Percentiles rank a stretch among this genome's conserved stretches.
phyloP scores from a whole-genome alignment of 2,329 filamentous ascomycete genomes.

The Paecilomyces niveus region DNA sequence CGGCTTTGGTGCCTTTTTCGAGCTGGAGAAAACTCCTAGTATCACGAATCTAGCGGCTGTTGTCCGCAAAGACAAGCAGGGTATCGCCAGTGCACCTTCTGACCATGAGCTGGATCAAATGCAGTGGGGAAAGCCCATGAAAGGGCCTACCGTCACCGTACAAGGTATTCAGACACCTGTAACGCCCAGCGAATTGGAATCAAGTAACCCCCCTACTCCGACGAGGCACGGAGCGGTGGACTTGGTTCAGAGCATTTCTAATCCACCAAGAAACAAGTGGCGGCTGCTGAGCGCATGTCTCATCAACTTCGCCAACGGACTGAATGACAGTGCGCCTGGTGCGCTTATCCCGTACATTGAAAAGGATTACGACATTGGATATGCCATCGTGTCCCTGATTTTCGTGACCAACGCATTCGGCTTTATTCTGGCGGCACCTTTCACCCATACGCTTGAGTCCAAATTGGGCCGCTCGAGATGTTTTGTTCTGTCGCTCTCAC shows the following conservation, averaged over 20 bases:
- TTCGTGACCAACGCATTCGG: conserved; percentile 73
- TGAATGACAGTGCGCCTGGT: conserved; percentile 70
- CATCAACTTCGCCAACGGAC: conserved; percentile 60
- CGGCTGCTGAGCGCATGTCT: conserved; percentile 58
- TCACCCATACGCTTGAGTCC: conserved; percentile 57
- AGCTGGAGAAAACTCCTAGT: conserved; percentile 30
- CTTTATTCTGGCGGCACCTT: conserved; percentile 65
- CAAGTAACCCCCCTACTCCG: conserved; percentile 14
- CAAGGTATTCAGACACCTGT: conserved; percentile 6
- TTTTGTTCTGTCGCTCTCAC: conserved; percentile 51
- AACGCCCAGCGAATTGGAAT: conserved; percentile 19
- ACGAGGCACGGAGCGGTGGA: conserved; percentile 13
- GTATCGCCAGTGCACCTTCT: conserved; percentile 11
- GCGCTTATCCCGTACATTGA: conserved; percentile 78
- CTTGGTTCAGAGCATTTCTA: conserved; percentile 16
- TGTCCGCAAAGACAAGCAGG: conserved; percentile 20
- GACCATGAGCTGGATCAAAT: conserved; percentile 16
- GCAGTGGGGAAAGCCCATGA: conserved; percentile 1
- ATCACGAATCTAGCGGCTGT: conserved; percentile 33
- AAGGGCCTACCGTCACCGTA: neutral
- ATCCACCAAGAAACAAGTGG: conserved; percentile 58
- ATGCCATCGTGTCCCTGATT: conserved; percentile 71
- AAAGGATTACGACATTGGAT: conserved; percentile 65
- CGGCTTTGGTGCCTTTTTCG: conserved; percentile 33
- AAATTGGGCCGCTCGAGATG: conserved; percentile 60